These are phyloP conservation scores for Coemansia sp. DNA, from an alignment of 192 early-diverging fungal species.

Conservation along the genomic window DNA sequence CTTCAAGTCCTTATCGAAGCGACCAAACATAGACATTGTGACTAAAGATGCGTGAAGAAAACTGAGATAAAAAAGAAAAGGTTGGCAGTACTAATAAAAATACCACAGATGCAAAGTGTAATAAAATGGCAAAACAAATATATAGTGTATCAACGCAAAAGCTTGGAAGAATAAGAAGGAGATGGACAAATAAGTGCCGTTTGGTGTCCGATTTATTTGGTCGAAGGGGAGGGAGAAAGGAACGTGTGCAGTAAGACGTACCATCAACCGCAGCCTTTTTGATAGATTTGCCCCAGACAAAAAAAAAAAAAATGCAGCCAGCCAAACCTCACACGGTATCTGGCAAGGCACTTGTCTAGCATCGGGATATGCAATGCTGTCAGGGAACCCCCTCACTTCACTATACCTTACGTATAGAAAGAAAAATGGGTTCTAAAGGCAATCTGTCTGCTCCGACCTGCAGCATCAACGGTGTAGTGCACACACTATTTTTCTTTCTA, in stretches of 20 bases:
- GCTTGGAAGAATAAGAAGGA: not conserved
- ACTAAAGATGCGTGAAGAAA: slow-evolving; percentile 8
- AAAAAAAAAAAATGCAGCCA: not conserved
- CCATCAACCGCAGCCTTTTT: not conserved
- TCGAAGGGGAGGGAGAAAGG: not conserved
- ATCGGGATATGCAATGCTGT: not conserved
- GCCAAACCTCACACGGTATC: not conserved
- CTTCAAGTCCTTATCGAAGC: slow-evolving; percentile 56
- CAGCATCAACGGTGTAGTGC: not conserved
- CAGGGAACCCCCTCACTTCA: not conserved
- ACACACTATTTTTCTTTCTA: not conserved
- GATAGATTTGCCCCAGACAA: not conserved
- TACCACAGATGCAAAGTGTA: not conserved
- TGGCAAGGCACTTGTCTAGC: not conserved
- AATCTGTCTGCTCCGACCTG: not conserved
- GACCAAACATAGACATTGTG: slow-evolving; percentile 54
- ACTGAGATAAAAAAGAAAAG: not conserved
- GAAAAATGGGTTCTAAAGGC: not conserved
- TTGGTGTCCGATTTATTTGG: not conserved
- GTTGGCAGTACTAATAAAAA: not conserved
- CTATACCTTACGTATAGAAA: not conserved
- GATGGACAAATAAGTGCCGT: not conserved
- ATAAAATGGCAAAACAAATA: not conserved
- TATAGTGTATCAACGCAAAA: not conserved
- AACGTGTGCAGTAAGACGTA: not conserved